Conservation (phyloP, 1,139 yeast species). For the Nakaseomyces uthaithaninus region DNA sequence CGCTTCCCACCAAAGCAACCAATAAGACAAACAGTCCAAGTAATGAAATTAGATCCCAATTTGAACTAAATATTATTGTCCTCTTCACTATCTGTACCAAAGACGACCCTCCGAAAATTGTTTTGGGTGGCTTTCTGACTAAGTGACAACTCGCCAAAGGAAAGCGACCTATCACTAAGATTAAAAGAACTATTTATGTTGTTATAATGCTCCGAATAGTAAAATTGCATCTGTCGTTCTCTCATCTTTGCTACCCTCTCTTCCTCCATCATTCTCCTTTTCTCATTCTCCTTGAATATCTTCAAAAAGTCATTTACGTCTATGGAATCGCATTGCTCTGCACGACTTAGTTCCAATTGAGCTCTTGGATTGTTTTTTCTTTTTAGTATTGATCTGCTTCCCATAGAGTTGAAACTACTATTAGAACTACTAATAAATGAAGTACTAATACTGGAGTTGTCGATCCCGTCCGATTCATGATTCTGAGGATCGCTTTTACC, state of each 20-base stretch:
- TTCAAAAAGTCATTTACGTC: conserved; percentile 19
- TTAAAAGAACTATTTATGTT: conserved; percentile 13
- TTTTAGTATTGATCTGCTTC: conserved; percentile 22
- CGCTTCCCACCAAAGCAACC: too few species aligned
- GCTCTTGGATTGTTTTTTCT: conserved; percentile 18
- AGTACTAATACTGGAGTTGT: background rate
- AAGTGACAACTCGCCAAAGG: conserved; percentile 10
- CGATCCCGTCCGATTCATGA: background rate
- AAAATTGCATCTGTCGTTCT: conserved; percentile 22
- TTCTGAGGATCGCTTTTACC: conserved; percentile 2
- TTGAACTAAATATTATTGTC: conserved; percentile 1
- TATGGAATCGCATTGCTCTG: conserved; percentile 23
- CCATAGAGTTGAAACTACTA: conserved; percentile 4
- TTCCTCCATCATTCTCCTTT: conserved; percentile 18
- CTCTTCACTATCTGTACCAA: conserved; percentile 8
- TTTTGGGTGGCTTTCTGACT: conserved; percentile 19
- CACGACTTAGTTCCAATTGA: conserved; percentile 19
- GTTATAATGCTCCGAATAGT: conserved; percentile 19
- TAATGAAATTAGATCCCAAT: too few species aligned
- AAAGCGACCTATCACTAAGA: conserved; percentile 8
- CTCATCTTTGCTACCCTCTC: conserved; percentile 19
- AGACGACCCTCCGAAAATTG: conserved; percentile 18
- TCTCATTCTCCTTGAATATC: conserved; percentile 21
- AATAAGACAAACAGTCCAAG: too few species aligned
- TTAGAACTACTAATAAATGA: background rate